Percentiles rank a stretch among this genome's conserved stretches.
Conservation (phyloP, 495 filamentous ascomycete genomes). For the Astrothelium subdiscretum region DNA sequence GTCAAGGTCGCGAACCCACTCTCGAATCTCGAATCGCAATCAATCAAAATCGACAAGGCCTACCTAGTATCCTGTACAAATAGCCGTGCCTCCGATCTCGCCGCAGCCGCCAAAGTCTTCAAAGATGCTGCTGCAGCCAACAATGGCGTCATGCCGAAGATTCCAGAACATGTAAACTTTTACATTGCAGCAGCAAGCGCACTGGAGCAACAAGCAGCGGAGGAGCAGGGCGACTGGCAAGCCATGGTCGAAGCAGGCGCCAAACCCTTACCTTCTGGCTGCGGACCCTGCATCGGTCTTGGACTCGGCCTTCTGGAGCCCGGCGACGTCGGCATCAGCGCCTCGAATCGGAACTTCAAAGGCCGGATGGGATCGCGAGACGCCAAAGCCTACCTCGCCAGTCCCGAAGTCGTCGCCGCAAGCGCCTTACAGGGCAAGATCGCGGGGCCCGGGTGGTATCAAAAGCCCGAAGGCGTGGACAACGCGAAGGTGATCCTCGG, state of each 20-base stretch:
- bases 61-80: conserved; percentile 94
- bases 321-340: conserved; percentile 81
- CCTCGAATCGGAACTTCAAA: conserved; percentile 87
- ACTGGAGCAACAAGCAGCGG: conserved; percentile 66
- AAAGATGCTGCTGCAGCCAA: conserved; percentile 53
- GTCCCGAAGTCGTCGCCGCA: conserved; percentile 85
- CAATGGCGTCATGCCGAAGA: conserved; percentile 50
- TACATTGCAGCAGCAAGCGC: conserved; percentile 86
- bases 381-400: conserved; percentile 79
- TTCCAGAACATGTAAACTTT: conserved; percentile 69
- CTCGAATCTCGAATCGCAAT: conserved; percentile 53
- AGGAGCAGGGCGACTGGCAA: conserved; percentile 83
- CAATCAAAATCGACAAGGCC: conserved; percentile 72
- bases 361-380: conserved; percentile 78
- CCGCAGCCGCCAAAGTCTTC: conserved; percentile 78
- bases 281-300: conserved; percentile 85
- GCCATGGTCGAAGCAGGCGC: conserved; percentile 70
- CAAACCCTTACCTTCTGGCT: conserved; percentile 60
- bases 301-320: conserved; percentile 73
- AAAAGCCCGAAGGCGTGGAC: conserved; percentile 51
- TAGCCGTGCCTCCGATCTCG: conserved; percentile 68
- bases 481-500: conserved; percentile 49
- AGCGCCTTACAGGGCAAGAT: conserved; percentile 72
- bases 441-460: conserved; percentile 69
- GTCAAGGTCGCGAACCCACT: conserved; percentile 81